Evolutionary conservation across 139 green algal species (phyloP).

Genomic region (Protoeuglena noctilucae): DNA sequence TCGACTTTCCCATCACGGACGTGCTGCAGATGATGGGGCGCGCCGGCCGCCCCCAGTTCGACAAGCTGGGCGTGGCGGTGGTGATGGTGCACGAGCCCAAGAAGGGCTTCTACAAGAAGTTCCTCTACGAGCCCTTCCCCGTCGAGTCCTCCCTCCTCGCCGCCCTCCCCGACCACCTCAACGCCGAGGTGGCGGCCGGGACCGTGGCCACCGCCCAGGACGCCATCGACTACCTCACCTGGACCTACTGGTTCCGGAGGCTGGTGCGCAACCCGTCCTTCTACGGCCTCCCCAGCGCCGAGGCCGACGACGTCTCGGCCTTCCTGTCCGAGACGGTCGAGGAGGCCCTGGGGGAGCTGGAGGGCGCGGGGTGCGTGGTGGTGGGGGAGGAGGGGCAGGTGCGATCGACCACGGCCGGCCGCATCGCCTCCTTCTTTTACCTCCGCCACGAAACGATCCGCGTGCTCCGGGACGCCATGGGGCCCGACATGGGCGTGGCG

Average conservation of each 20-base stretch:
- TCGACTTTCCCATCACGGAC: slow-evolving; percentile 96
- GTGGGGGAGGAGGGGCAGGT: slow-evolving; percentile 30
- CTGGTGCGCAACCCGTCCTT: slow-evolving; percentile 80
- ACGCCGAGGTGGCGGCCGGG: slow-evolving; percentile 21
- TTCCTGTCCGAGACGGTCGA: slow-evolving; percentile 37
- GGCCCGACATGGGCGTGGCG: slow-evolving; percentile 31
- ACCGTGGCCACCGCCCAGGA: slow-evolving; percentile 53
- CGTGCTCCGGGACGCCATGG: slow-evolving; percentile 43
- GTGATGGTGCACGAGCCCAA: slow-evolving; percentile 97
- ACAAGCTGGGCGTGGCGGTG: slow-evolving; percentile 72
- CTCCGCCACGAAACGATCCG: slow-evolving; percentile 70
- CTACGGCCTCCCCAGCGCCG: slow-evolving; percentile 61
- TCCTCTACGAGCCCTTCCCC: slow-evolving; percentile 96
- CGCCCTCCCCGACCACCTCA: slow-evolving; percentile 38
- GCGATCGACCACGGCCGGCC: slow-evolving; percentile 33
- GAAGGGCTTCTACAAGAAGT: slow-evolving; percentile 98
- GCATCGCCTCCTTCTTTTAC: slow-evolving; percentile 89
- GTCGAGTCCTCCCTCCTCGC: slow-evolving; percentile 75
- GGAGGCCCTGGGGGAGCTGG: slow-evolving; percentile 43
- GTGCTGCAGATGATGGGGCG: slow-evolving; percentile 80
- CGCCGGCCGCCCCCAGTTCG: slow-evolving; percentile 82
- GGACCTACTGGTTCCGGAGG: slow-evolving; percentile 81
- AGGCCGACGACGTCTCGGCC: background rate
- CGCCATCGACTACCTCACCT: slow-evolving; percentile 88
- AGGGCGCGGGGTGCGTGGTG: background rate